Evolutionary conservation across 2,329 filamentous ascomycete species (phyloP), one percentile per base, ranked within the genome.

Genomic region (Rutstroemia sydowiana): DNA sequence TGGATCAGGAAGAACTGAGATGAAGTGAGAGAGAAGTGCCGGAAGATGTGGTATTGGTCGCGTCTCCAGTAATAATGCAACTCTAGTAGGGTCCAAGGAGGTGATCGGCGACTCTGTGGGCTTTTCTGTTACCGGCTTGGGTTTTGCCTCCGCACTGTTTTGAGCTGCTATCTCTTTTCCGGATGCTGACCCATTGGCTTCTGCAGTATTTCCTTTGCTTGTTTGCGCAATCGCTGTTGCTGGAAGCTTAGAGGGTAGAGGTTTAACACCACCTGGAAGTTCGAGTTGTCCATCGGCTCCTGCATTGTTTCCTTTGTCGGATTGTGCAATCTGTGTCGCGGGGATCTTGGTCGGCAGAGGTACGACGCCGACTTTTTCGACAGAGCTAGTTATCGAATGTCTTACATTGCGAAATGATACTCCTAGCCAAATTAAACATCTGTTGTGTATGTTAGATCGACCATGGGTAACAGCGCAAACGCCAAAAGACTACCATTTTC

Each of bases 31-130:
- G 64, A 78, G 69, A 36, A 78, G 68, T 0, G 77, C 75, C 3
- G 75, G 75, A 21, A 80, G 70, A 53, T 73, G 66, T 3, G 75
- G 69, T 23, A 71, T 68, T 2, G 74, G 66, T 6, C 77, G 72
- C 60, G 73, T 74, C 64, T 80, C 77, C 55, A 80, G 72, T 23
- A 81, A 69, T 18, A 80, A 70, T n/a, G 75, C 77, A 42, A 80
- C 68, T 59, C 79, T 79, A 56, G 69, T 73, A 45, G 69, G 66
- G 60, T 79, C 76, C 57, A 63, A 36, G 18, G 48, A 30, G 20
- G 45, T 36, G 23, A 30, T 11, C 9, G 50, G 14, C 21, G 10
- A 18, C 30, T 21, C 13, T 18, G 8, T 34, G n/a, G 41, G 26
- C 14, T 45, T 51, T 20, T 18, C 21, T 47, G 21, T 7, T 21